Evolutionary conservation across 2,329 filamentous ascomycete species (phyloP).

Genomic region (Aureobasidium sp.): DNA sequence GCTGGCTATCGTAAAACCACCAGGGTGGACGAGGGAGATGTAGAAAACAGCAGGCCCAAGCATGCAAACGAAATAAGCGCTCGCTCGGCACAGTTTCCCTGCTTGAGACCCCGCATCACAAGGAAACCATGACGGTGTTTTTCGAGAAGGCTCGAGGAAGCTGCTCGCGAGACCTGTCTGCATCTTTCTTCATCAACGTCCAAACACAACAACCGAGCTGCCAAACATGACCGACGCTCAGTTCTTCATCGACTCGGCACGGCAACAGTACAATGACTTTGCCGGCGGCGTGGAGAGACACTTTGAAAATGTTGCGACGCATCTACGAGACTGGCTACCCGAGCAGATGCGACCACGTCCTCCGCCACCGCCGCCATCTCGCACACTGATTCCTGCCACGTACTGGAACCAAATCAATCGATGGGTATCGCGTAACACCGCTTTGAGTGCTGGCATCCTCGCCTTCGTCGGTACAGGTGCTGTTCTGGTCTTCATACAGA

Average conservation of each 20-base stretch:
- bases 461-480: slow-evolving; percentile 61
- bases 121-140: slow-evolving; percentile 9
- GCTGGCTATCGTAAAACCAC: neutral
- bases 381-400: slow-evolving; percentile 35
- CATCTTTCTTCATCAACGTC: neutral
- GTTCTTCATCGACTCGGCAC: slow-evolving; percentile 27
- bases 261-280: slow-evolving; percentile 45
- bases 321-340: slow-evolving; percentile 62
- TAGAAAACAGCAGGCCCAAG: neutral
- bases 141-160: neutral
- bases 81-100: slow-evolving; percentile 10
- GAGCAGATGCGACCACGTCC: slow-evolving; percentile 37
- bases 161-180: neutral
- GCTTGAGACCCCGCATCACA: neutral
- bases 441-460: slow-evolving; percentile 64
- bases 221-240: slow-evolving; percentile 31
- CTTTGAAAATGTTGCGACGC: slow-evolving; percentile 67
- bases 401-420: slow-evolving; percentile 53
- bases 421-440: slow-evolving; percentile 68
- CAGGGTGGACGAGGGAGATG: neutral
- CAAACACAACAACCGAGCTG: neutral
- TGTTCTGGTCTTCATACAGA: slow-evolving; percentile 50
- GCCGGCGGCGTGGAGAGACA: slow-evolving; percentile 75
- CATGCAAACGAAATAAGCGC: neutral
- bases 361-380: slow-evolving; percentile 43